Evolutionary conservation across 208 protist species (phyloP).

Genomic region (Trypanosoma boissoni): DNA sequence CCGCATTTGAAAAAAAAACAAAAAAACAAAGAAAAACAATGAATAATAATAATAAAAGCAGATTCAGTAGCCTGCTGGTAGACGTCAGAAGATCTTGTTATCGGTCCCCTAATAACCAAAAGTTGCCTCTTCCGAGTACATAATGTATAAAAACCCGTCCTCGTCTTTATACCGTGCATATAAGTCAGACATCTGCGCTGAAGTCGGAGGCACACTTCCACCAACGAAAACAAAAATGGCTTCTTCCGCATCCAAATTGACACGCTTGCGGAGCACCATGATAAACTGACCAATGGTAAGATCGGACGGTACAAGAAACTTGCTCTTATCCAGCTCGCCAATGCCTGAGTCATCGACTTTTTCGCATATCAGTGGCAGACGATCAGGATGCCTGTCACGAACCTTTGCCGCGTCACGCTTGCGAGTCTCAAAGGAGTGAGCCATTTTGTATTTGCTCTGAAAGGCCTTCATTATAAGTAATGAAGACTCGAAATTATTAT

Average conservation of each 20-base stretch:
- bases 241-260: conserved; percentile 89
- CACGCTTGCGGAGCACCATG: conserved; percentile 92
- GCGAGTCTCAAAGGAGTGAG: conserved; percentile 71
- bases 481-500: no score
- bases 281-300: conserved; percentile 93
- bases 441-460: conserved; percentile 51
- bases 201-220: conserved; percentile 84
- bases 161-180: conserved; percentile 93
- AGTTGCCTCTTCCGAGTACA: conserved; percentile 87
- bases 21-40: no score
- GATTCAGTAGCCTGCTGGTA: no score
- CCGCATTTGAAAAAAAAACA: no score
- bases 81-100: no score
- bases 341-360: conserved; percentile 85
- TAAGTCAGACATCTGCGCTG: conserved; percentile 34
- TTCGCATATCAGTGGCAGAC: conserved; percentile 93
- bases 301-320: conserved; percentile 84
- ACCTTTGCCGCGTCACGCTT: conserved; percentile 59
- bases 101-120: no score
- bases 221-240: conserved; percentile 94
- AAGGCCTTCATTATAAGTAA: conserved; percentile 11
- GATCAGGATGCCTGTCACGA: conserved; percentile 75
- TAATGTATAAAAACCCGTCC: conserved; percentile 92
- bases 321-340: conserved; percentile 92
- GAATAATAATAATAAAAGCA: no score